Conservation (phyloP, 2,329 filamentous ascomycete genomes). For the Neopestalotiopsis sp. region DNA sequence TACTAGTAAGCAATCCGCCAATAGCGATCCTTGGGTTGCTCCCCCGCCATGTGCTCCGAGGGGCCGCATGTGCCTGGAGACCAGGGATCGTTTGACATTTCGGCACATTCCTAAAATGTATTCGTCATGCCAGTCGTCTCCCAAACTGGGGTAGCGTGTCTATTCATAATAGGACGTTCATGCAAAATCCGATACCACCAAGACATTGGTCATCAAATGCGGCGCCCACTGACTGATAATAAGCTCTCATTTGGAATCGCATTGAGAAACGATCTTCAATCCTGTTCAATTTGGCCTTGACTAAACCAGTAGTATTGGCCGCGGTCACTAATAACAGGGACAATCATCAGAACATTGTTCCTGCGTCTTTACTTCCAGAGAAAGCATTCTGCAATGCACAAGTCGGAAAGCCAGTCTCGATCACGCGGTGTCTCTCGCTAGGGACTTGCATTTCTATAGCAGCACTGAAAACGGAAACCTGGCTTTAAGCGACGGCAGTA, state of each 20-base stretch:
- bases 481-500: not conserved
- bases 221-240: not conserved
- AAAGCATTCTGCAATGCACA: not conserved
- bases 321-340: not conserved
- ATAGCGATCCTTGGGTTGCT: not conserved
- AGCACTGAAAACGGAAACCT: not conserved
- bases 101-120: slow-evolving; percentile 10
- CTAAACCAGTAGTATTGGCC: not conserved
- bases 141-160: not conserved
- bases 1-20: not conserved
- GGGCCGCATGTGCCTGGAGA: not conserved
- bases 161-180: not conserved
- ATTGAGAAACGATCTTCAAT: not conserved
- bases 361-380: not conserved
- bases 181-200: not conserved
- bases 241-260: not conserved
- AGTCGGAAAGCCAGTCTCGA: not conserved
- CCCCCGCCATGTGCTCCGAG: not conserved
- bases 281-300: not conserved
- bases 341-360: not conserved
- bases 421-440: too few relatives aligned
- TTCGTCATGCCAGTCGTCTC: not conserved
- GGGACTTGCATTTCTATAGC: not conserved
- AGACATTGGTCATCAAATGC: not conserved
- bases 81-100: slow-evolving; percentile 2